phyloP scores from a whole-genome alignment of 228 moss, liverwort and hornwort genomes.

The Sphagnum magellanicum region DNA sequence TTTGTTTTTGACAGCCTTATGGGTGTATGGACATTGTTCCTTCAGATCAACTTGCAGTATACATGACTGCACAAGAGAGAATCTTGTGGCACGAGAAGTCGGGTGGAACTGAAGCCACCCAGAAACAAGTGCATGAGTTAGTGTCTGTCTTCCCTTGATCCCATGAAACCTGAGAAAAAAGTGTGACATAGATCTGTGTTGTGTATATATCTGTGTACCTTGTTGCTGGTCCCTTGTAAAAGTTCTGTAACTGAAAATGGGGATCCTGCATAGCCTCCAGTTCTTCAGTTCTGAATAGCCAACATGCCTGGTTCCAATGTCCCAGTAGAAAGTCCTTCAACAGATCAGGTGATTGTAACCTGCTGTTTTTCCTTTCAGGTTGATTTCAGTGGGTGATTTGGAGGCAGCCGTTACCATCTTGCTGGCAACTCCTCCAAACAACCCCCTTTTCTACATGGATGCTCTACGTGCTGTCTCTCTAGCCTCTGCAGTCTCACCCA shows the following conservation, averaged over 20 bases:
- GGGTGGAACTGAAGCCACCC: constrained; percentile 74
- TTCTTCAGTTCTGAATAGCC: not conserved
- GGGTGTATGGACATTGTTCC: constrained; percentile 69
- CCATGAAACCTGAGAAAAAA: too few species aligned
- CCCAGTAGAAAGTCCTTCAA: not conserved
- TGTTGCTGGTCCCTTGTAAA: too few species aligned
- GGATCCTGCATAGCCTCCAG: too few species aligned
- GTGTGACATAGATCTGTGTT: too few species aligned
- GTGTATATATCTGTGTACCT: too few species aligned
- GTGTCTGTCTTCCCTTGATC: constrained; percentile 2
- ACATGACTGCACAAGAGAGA: constrained; percentile 76
- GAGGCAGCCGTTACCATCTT: constrained; percentile 94
- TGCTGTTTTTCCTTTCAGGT: constrained; percentile 39
- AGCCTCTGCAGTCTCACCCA: constrained; percentile 94
- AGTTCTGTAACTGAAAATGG: too few species aligned
- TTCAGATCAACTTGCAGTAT: constrained; percentile 66
- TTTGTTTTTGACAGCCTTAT: constrained; percentile 50
- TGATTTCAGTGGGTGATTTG: constrained; percentile 88
- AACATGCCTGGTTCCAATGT: not conserved
- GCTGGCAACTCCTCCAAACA: constrained; percentile 84
- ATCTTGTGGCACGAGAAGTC: constrained; percentile 94
- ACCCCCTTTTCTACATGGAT: constrained; percentile 90
- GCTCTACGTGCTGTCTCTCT: constrained; percentile 95
- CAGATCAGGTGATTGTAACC: not conserved
- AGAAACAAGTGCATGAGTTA: constrained; percentile 98